These are phyloP conservation scores for Passalora sequoiae DNA, from an alignment of 2,329 filamentous ascomycete genomes.

Conservation along the genomic window DNA sequence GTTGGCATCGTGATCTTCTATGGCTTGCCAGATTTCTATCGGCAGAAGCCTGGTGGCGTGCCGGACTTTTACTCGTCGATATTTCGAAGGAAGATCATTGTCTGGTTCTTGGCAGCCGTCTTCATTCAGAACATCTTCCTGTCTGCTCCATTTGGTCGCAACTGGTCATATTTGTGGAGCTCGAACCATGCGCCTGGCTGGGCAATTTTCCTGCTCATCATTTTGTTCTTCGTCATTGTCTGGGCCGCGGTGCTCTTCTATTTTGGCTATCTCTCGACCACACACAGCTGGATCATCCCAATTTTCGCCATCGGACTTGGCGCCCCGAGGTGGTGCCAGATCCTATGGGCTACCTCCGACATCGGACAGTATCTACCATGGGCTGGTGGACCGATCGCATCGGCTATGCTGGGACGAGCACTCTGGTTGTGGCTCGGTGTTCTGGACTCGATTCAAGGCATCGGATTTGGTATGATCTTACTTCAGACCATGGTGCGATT, in stretches of 20 bases:
- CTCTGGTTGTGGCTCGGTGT: conserved; percentile 65
- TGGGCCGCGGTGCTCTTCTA: conserved; percentile 52
- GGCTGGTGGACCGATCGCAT: conserved; percentile 51
- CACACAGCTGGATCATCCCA: conserved; percentile 62
- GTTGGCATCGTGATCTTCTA: conserved; percentile 53
- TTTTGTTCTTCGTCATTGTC: conserved; percentile 51
- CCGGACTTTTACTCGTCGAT: conserved; percentile 62
- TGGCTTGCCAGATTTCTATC: conserved; percentile 64
- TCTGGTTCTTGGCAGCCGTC: conserved; percentile 62
- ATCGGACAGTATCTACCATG: conserved; percentile 60
- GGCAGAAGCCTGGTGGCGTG: conserved; percentile 57
- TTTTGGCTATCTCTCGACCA: conserved; percentile 53
- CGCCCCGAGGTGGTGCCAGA: conserved; percentile 62
- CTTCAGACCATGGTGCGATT: conserved; percentile 55
- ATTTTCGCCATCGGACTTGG: conserved; percentile 63
- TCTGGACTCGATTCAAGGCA: conserved; percentile 59
- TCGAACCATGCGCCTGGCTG: conserved; percentile 53
- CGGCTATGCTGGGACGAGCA: conserved; percentile 52
- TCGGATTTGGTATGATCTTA: conserved; percentile 64
- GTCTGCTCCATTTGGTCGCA: conserved; percentile 60
- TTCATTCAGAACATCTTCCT: conserved; percentile 64
- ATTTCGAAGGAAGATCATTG: conserved; percentile 57
- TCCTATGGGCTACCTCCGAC: conserved; percentile 59
- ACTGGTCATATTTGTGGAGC: conserved; percentile 61
- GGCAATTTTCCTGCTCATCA: conserved; percentile 53